These are phyloP conservation scores for Lactarius psammicola DNA, from an alignment of 768 basidiomycete species.

Conservation along the genomic window DNA sequence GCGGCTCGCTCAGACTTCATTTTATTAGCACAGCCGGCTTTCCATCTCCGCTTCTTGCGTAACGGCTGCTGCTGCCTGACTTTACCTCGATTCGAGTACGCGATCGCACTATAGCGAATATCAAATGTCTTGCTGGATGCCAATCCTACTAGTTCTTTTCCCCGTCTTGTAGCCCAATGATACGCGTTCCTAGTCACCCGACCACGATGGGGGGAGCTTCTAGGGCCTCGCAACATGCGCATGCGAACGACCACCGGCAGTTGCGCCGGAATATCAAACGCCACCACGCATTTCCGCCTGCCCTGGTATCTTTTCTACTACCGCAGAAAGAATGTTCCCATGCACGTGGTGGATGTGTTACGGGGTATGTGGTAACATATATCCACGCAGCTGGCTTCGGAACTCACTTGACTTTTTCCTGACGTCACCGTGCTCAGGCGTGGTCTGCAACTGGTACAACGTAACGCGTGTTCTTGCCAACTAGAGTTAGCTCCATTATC, in stretches of 20 bases:
- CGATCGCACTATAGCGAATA: constrained; percentile 14
- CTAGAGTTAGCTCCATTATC: background rate
- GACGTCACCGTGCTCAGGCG: background rate
- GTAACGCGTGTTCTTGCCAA: background rate
- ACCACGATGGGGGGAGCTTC: constrained; percentile 1
- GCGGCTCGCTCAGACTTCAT: constrained; percentile 8
- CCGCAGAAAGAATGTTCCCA: background rate
- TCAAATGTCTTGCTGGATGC: constrained; percentile 11
- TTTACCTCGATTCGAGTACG: constrained; percentile 17
- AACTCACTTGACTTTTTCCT: background rate
- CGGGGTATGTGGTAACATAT: background rate
- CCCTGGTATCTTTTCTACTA: background rate
- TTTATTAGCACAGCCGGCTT: constrained; percentile 13
- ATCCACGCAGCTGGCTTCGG: background rate
- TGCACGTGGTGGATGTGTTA: constrained; percentile 2
- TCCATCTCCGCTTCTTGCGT: background rate
- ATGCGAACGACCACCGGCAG: background rate
- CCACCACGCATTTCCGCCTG: background rate
- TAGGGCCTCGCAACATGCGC: constrained; percentile 1
- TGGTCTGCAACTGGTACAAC: background rate
- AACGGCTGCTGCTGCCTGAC: constrained; percentile 4
- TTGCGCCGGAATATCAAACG: background rate
- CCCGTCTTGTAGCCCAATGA: constrained; percentile 7
- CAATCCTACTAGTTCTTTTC: constrained; percentile 14
- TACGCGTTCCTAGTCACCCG: background rate